Conservation (phyloP, 1,284 basidiomycete species). For the Naganishia albida region DNA sequence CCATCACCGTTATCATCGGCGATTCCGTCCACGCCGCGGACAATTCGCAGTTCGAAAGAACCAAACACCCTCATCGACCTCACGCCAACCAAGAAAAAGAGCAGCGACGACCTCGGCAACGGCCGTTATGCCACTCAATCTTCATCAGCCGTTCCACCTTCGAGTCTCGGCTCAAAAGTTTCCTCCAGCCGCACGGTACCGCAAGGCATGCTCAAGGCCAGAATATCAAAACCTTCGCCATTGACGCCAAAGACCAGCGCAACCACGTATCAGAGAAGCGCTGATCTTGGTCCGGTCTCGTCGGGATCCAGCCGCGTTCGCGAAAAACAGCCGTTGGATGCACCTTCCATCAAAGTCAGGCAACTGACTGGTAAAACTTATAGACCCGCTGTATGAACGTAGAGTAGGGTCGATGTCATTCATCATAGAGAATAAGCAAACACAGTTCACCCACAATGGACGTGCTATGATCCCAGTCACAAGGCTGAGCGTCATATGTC, state of each 20-base stretch:
- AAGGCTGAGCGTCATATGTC: too few relatives aligned
- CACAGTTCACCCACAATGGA: too few relatives aligned
- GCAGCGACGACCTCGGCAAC: constrained; percentile 4
- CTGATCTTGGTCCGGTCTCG: background rate
- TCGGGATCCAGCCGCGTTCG: background rate
- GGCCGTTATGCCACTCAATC: background rate
- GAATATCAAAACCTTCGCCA: constrained; percentile 51
- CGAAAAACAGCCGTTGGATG: background rate
- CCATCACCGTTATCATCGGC: constrained; percentile 30
- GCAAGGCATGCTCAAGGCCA: constrained; percentile 28
- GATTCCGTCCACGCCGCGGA: background rate
- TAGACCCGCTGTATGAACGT: constrained; percentile 4
- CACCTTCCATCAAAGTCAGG: background rate
- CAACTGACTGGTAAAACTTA: constrained; percentile 22
- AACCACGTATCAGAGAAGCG: background rate
- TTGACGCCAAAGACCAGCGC: constrained; percentile 31
- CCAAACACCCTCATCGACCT: background rate
- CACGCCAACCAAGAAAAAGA: constrained; percentile 9
- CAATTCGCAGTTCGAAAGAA: background rate
- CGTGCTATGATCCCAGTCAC: too few relatives aligned
- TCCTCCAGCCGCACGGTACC: constrained; percentile 27
- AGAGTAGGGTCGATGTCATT: too few relatives aligned
- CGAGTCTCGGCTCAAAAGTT: background rate
- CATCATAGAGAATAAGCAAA: too few relatives aligned
- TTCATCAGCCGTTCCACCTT: background rate